Conservation (phyloP, 768 basidiomycete genomes). For the Rossbeevera mucosa region DNA sequence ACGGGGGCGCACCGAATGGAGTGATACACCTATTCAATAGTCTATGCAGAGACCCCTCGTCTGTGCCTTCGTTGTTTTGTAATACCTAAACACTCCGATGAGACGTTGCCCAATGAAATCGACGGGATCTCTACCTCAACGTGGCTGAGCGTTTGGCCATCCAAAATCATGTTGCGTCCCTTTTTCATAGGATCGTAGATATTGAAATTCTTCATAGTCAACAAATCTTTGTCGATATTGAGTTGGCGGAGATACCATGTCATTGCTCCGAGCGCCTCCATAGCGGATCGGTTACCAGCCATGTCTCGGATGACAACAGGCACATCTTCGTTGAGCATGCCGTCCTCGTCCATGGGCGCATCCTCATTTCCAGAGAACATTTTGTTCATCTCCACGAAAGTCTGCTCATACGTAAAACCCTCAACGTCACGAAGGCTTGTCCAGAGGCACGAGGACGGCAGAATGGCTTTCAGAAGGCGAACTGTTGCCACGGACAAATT, state of each 20-base stretch:
- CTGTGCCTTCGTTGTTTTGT: slow-evolving; percentile 89
- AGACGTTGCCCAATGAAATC: slow-evolving; percentile 1
- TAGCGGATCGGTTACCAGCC: slow-evolving; percentile 58
- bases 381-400: slow-evolving; percentile 59
- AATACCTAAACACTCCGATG: slow-evolving; percentile 51
- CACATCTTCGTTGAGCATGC: slow-evolving; percentile 32
- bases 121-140: slow-evolving; percentile 60
- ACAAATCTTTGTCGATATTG: slow-evolving; percentile 92
- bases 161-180: slow-evolving; percentile 80
- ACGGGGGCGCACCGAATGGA: slow-evolving; percentile 65
- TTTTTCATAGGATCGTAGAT: slow-evolving; percentile 92
- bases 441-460: slow-evolving; percentile 84
- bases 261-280: slow-evolving; percentile 87
- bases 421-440: slow-evolving; percentile 79
- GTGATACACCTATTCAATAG: slow-evolving; percentile 82
- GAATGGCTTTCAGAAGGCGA: slow-evolving; percentile 73
- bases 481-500: slow-evolving; percentile 80
- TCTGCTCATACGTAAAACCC: slow-evolving; percentile 72
- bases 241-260: slow-evolving; percentile 92
- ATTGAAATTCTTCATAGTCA: slow-evolving; percentile 97
- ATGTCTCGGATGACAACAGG: slow-evolving; percentile 77
- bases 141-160: slow-evolving; percentile 94
- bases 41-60: slow-evolving; percentile 84
- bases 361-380: slow-evolving; percentile 54
- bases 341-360: slow-evolving; percentile 45